Conservation (phyloP, 805 yeast genomes). For the Lipomyces mesembrius region DNA sequence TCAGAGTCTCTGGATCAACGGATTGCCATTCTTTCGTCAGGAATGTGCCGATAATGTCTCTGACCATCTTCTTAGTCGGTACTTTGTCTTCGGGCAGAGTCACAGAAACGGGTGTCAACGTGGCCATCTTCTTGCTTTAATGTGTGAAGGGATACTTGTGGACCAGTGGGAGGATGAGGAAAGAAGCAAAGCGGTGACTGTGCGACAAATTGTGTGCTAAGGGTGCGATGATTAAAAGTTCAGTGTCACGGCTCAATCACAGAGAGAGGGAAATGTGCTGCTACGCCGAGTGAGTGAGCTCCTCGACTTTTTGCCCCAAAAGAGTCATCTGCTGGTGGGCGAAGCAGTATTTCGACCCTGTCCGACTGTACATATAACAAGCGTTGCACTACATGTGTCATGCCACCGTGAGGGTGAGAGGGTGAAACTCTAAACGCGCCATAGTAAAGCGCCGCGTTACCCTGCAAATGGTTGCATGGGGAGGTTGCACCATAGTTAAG, state of each 20-base stretch:
- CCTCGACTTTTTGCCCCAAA: too few relatives aligned
- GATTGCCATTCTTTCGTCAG: conserved; percentile 1
- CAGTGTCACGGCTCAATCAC: too few relatives aligned
- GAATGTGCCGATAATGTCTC: conserved; percentile 2
- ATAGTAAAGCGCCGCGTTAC: not conserved
- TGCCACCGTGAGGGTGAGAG: too few relatives aligned
- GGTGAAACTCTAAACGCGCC: too few relatives aligned
- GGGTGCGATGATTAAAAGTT: not conserved
- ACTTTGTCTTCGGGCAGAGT: not conserved
- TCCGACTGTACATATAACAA: too few relatives aligned
- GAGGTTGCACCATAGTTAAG: not conserved
- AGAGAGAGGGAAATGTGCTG: too few relatives aligned
- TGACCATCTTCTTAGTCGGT: conserved; percentile 3
- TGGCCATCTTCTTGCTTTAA: not conserved
- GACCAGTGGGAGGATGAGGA: not conserved
- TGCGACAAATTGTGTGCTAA: not conserved
- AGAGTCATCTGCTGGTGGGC: too few relatives aligned
- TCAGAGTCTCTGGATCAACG: not conserved
- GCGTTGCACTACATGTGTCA: not conserved
- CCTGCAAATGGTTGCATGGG: not conserved
- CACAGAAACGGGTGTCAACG: not conserved
- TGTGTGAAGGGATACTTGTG: not conserved
- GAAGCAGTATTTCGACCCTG: too few relatives aligned
- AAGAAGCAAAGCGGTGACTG: not conserved
- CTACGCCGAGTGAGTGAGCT: too few relatives aligned